These are phyloP conservation scores for Vitis rotundifolia DNA, from an alignment of 164 flowering plant genomes.

Conservation along the genomic window DNA sequence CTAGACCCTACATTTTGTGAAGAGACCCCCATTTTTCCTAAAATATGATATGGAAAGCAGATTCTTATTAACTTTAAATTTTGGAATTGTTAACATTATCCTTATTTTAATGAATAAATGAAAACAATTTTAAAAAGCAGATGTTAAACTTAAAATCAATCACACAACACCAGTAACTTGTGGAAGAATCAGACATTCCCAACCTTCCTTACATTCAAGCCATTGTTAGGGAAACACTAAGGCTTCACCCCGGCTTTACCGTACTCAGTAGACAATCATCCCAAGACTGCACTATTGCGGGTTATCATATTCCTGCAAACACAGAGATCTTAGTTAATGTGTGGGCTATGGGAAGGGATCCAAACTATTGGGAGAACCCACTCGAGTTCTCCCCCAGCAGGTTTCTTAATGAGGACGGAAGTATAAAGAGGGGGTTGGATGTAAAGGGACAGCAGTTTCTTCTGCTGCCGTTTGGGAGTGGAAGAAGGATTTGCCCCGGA, in stretches of 20 bases:
- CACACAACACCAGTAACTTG: neutral
- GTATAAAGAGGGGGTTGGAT: neutral
- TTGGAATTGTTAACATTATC: too few species aligned
- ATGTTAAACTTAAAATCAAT: too few species aligned
- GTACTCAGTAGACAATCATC: slow-evolving; percentile 5
- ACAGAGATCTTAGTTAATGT: slow-evolving; percentile 9
- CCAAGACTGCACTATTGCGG: neutral
- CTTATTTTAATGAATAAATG: too few species aligned
- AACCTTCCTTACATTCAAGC: slow-evolving; percentile 21
- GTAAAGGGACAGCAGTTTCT: slow-evolving; percentile 47
- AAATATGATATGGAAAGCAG: too few species aligned
- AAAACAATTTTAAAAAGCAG: too few species aligned
- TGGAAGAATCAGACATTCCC: slow-evolving; percentile 14
- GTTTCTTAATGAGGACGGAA: neutral
- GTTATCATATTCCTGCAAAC: slow-evolving; percentile 4
- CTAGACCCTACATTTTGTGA: too few species aligned
- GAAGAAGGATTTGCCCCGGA: slow-evolving; percentile 61
- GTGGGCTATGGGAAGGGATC: slow-evolving; percentile 17
- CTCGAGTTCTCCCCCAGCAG: slow-evolving; percentile 12
- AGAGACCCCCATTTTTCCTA: too few species aligned
- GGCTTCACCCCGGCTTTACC: slow-evolving; percentile 16
- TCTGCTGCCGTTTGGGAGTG: slow-evolving; percentile 54
- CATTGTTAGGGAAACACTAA: slow-evolving; percentile 21
- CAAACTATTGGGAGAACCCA: slow-evolving; percentile 16
- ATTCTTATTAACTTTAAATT: too few species aligned